Base-by-base conservation (phyloP, 371 early-diverging fungal genomes). In the Rozella allomycis region DNA sequence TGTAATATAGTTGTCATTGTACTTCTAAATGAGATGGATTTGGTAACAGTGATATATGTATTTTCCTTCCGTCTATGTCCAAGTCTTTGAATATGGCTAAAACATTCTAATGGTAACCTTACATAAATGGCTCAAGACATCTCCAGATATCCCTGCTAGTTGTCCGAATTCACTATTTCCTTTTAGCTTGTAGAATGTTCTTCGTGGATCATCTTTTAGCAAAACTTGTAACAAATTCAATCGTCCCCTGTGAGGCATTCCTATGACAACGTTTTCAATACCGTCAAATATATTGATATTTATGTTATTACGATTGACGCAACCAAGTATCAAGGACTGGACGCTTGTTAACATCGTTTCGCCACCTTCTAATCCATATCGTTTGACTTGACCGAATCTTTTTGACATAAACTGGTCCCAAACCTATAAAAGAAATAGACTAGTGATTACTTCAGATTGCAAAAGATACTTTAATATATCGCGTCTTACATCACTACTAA, bases 231-330 rank as follows among this genome's bases (percentile, higher is more conserved):
- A 55, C 8, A 93, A 47, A 46, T 94, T 94, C 27, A 94, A 62
- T 31, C 94, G 69, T 20, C 94, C 94, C 34, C 94, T 78, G 52
- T 94, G 94, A 6, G 94, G 86, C 91, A 90, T 90, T 29, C 94
- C 74, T 26, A 91, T 37, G 5, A 90, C 70, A 11, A 74, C 58
- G 26, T 83, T 75, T 11, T 66, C 52, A 13, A 86, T 50, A 18
- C 77, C 81, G 14, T 61, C n/a, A n/a, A n/a, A 38, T 88, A 86
- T 28, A 86, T 86, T 12, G 83, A 77, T 34, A 88, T 83, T 54
- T 16, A 59, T 69, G 28, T 70, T 66, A 0, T 66, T 53, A 28
- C 60, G 46, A 38, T 26, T 33, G 25, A 54, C n/a, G n/a, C n/a
- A 90, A 79, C n/a, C 86, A 47, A 30, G 74, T 55, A 49, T 87